A percentile compares a stretch with the other conserved stretches of the same genome.
These are phyloP conservation scores for Fonsecaea monophora DNA, from an alignment of 2,329 filamentous ascomycete genomes.

Conservation along the genomic window DNA sequence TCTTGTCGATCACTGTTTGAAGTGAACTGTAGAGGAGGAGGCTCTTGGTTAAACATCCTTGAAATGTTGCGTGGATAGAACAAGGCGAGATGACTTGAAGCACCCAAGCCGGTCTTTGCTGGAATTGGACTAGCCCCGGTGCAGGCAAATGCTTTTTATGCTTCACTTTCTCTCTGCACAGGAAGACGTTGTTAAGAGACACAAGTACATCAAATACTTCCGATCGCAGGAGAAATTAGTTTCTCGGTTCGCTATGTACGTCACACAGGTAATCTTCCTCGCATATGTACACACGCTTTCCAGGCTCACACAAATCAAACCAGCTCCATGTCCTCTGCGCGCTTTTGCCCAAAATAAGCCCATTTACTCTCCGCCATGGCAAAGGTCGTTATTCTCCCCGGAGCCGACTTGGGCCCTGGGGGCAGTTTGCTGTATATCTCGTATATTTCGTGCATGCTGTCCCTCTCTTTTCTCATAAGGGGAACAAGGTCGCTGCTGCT, in stretches of 20 bases:
- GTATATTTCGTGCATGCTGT: conserved; percentile 33
- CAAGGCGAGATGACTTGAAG: background rate
- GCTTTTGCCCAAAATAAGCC: conserved; percentile 28
- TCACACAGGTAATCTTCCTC: background rate
- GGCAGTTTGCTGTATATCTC: conserved; percentile 28
- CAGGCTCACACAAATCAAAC: background rate
- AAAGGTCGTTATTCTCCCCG: conserved; percentile 21
- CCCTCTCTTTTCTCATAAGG: background rate
- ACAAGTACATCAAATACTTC: background rate
- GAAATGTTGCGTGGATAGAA: background rate
- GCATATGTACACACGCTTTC: background rate
- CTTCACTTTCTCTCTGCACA: no score
- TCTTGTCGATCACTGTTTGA: background rate
- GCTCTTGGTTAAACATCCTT: background rate
- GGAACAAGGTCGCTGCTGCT: background rate
- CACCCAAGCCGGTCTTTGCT: background rate
- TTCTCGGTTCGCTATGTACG: background rate
- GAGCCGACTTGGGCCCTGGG: conserved; percentile 18
- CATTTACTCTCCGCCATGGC: conserved; percentile 31
- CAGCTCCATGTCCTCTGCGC: conserved; percentile 12
- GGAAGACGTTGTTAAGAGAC: no score
- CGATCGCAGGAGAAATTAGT: background rate
- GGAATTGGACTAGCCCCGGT: background rate
- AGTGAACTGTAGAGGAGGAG: background rate
- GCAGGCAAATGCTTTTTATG: no score